These are phyloP conservation scores for Aspergillus sp. DNA, from an alignment of 2,329 filamentous ascomycete genomes.

Conservation along the genomic window DNA sequence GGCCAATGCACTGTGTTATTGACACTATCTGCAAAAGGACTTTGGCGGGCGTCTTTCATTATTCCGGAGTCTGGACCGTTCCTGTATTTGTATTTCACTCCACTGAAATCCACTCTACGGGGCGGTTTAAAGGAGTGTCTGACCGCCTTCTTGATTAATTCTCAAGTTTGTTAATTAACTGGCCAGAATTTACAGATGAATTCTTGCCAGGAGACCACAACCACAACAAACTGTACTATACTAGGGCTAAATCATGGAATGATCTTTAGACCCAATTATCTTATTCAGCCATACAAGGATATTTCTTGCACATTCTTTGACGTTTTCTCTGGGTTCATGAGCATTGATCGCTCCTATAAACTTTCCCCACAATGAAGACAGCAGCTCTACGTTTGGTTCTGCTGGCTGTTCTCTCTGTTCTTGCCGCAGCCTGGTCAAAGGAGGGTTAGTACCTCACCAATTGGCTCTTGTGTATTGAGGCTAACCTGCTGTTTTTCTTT, in stretches of 20 bases:
- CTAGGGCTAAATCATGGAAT: neutral
- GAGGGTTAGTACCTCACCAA: conserved; percentile 62
- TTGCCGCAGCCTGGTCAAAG: conserved; percentile 78
- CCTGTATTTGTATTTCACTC: neutral
- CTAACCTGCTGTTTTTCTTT: conserved; percentile 1
- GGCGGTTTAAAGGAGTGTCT: neutral
- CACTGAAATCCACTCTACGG: neutral
- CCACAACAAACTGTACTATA: neutral
- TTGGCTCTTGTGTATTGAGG: neutral
- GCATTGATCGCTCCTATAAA: conserved; percentile 23
- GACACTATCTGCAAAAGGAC: neutral
- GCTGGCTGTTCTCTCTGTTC: conserved; percentile 66
- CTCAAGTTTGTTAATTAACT: neutral
- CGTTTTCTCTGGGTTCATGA: conserved; percentile 18
- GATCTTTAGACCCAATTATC: neutral
- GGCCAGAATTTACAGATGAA: conserved; percentile 2
- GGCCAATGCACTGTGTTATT: neutral
- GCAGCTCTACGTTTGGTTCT: conserved; percentile 63
- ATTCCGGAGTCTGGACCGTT: neutral
- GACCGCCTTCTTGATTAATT: conserved; percentile 7
- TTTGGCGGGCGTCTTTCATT: neutral
- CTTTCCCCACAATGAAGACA: conserved; percentile 64
- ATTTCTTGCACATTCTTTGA: conserved; percentile 4
- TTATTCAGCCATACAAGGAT: neutral
- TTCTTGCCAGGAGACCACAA: neutral